Evolutionary conservation across 108 stramenopile species (phyloP).

Genomic region (Skeletonema menzelii): DNA sequence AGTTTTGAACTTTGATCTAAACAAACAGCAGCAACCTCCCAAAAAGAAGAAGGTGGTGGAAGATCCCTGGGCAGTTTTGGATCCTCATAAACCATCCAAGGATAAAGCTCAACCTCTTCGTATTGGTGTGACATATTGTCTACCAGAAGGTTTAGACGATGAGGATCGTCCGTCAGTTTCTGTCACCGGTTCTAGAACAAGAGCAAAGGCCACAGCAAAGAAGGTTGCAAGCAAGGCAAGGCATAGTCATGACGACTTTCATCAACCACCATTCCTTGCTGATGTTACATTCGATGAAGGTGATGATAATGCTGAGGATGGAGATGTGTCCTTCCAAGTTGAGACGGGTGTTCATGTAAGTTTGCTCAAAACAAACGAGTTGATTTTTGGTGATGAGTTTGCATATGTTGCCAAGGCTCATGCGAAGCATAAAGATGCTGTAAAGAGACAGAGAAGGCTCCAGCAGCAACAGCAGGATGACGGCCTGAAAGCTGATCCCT

Average conservation of each 20-base stretch:
- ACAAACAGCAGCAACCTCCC: background rate
- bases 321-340: constrained; percentile 11
- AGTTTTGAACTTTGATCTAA: background rate
- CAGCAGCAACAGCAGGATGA: constrained; percentile 15
- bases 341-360: constrained; percentile 25
- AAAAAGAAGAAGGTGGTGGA: constrained; percentile 18
- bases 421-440: constrained; percentile 58
- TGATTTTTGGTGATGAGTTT: constrained; percentile 82
- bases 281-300: constrained; percentile 18
- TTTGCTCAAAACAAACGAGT: constrained; percentile 49
- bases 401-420: constrained; percentile 75
- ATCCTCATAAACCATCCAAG: constrained; percentile 75
- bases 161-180: constrained; percentile 63
- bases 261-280: constrained; percentile 18
- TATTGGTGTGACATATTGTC: constrained; percentile 71
- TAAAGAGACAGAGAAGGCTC: constrained; percentile 45
- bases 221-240: background rate
- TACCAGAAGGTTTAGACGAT: constrained; percentile 67
- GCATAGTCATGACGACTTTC: background rate
- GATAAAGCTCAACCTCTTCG: constrained; percentile 58
- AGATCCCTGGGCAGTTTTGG: constrained; percentile 86
- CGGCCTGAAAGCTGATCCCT: constrained; percentile 14
- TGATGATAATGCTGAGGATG: constrained; percentile 19
- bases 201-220: constrained; percentile 1
- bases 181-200: constrained; percentile 77